Conservation (phyloP, 768 basidiomycete genomes). For the Gymnopilus dilepis region DNA sequence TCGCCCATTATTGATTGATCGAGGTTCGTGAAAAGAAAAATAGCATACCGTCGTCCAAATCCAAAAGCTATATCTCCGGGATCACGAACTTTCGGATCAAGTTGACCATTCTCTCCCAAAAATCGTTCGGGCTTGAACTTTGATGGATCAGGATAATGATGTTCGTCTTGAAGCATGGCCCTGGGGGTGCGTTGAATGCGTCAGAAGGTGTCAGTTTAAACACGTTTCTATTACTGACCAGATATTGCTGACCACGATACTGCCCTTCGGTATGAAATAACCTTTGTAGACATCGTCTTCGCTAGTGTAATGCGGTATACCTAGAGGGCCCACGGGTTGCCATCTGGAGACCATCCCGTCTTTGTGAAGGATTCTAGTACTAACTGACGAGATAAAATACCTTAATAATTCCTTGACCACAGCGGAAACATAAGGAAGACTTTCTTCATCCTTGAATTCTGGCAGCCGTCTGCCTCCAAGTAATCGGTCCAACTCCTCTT, state of each 20-base stretch:
- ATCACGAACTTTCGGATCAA: conserved; percentile 7
- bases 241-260: neutral
- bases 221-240: neutral
- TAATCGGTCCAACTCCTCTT: conserved; percentile 1
- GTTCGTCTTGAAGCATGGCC: conserved; percentile 15
- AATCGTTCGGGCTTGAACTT: conserved; percentile 17
- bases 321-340: neutral
- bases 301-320: neutral
- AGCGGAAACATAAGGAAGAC: neutral
- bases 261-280: neutral
- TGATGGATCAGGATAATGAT: conserved; percentile 9
- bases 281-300: neutral
- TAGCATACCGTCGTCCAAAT: conserved; percentile 12
- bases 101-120: conserved; percentile 13
- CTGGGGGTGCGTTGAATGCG: neutral
- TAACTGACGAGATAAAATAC: neutral
- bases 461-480: neutral
- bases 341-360: neutral
- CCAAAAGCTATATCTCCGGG: conserved; percentile 14
- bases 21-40: neutral
- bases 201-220: neutral
- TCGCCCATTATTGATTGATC: no score
- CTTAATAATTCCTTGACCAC: conserved; percentile 4
- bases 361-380: no score
- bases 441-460: neutral